Base-by-base conservation (phyloP, 768 basidiomycete species). In the Russula emetica region DNA sequence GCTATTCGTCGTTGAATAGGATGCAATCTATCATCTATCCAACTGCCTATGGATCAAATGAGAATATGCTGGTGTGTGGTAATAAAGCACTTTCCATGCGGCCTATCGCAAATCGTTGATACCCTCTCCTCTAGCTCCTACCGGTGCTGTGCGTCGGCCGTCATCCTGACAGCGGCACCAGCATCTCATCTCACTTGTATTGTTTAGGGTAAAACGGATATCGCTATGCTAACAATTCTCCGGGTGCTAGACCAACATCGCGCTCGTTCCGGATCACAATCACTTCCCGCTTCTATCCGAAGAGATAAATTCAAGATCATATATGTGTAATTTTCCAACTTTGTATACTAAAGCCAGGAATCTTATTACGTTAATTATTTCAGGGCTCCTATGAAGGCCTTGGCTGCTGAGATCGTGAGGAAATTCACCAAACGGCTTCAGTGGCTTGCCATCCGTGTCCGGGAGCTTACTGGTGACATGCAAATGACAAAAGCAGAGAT, bases 351-450 rank as follows among this genome's bases (percentile, higher is more conserved):
- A 20, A 1, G 18, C 2, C 28, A n/a, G 34, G 42, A 24, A 54
- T 47, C 22, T 59, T 40, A 59, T 50, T 38, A 18, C 34, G 30
- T 58, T 30, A 20, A 8, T 44, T 30, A 52, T 16, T 32, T 14
- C 62, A 94, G 92, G 30, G 97, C 97, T 8, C 97, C 97, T 0
- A 98, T 99, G 94, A 99, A 99, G 73, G 97, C 97, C 0, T 76
- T 99, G 44, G 97, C 96, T 1, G 85, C 94, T 3, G 97, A 99
- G 72, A 95, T 99, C 67, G 90, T 92, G 6, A 85, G 92, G 50
- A 99, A 99, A 75, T 79, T 98, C 18, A 83, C 85, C n/a, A 96
- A 87, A 78, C 81, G 97, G 50, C 76, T 99, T 28, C 82, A 83
- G 58, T 98, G 97, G 96, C 79, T 98, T 34, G 82, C 81, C 0